Evolutionary conservation across 148 eudicot genomes (phyloP), one percentile per base, ranked within the genome.

Genomic region (Linanthus parryae): DNA sequence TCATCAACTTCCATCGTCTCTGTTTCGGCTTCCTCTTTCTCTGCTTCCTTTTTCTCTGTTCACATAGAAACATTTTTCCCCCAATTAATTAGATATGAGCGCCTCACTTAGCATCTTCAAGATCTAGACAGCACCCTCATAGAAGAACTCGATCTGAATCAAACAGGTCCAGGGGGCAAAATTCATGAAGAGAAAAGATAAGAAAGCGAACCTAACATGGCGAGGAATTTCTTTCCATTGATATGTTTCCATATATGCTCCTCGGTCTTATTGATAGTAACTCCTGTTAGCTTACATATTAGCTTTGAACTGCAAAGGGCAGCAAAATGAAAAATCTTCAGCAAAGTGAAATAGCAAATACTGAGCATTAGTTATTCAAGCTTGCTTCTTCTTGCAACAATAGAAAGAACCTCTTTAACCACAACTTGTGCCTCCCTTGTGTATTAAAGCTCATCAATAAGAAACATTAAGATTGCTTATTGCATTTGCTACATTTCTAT

Each of bases 211-310:
- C 97, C 98, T 57, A 91, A 60, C 73, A 77, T 79, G 78, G 67
- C 78, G 61, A 83, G 74, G 64, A 91, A 91, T 9, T 83, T 79
- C 59, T 65, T 91, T 55, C 98, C 98, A 18, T 71, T 86, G 56
- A 91, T 86, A 75, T 86, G 98, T 70, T 91, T 91, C 98, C 98
- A 91, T 64, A 91, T 91, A 60, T 91, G 98, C 77, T 91, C 94
- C 72, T 91, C 98, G 28, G 81, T 58, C 65, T 86, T 91, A 63
- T 91, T 91, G 29, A 86, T 58, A 14, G 77, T 74, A 48, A 54
- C 74, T 35, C 94, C 98, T 21, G 98, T 91, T 24, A 91, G 70
- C 71, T 77, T 87, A 57, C 98, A 91, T 37, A 73, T 63, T 49
- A 91, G 61, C 75, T 87, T 91, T 24, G 80, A 83, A 42, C 95